Conservation (phyloP, 176 grass and related monocot genomes). For the Eragrostis nindensis region DNA sequence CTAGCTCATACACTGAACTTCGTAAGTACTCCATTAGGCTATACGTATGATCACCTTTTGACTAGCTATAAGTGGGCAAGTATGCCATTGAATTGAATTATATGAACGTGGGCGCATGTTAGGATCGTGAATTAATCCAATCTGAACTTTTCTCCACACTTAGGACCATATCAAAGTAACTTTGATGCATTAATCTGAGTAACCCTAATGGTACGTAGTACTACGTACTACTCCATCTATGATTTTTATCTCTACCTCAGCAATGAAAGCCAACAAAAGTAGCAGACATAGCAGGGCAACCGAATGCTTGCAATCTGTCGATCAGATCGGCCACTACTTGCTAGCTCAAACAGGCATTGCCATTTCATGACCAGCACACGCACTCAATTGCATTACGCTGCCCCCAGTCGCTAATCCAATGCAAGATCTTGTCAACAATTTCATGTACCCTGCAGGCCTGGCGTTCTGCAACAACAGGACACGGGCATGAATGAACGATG, state of each 20-base stretch:
- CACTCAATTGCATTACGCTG: background rate
- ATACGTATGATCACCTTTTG: conserved; percentile 29
- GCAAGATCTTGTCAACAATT: conserved; percentile 43
- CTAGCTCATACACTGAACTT: background rate
- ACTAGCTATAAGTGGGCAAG: conserved; percentile 32
- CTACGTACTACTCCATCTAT: background rate
- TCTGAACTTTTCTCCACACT: background rate
- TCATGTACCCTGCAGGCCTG: conserved; percentile 14
- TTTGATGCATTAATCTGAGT: background rate
- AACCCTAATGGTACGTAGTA: conserved; percentile 11
- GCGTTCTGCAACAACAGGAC: conserved; percentile 38
- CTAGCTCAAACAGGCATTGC: background rate
- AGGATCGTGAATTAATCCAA: conserved; percentile 22
- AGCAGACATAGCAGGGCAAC: conserved; percentile 10
- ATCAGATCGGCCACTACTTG: background rate
- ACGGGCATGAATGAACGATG: conserved; percentile 15
- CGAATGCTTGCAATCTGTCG: background rate
- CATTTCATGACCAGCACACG: conserved; percentile 31
- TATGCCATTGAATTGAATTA: conserved; percentile 2
- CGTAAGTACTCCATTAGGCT: conserved; percentile 11
- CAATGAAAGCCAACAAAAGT: conserved; percentile 22
- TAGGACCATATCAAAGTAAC: conserved; percentile 28
- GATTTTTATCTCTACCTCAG: background rate
- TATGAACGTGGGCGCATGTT: background rate
- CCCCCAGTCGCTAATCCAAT: conserved; percentile 21